Base-by-base conservation (phyloP, 2,329 filamentous ascomycete species). In the Colletotrichum trifolii region DNA sequence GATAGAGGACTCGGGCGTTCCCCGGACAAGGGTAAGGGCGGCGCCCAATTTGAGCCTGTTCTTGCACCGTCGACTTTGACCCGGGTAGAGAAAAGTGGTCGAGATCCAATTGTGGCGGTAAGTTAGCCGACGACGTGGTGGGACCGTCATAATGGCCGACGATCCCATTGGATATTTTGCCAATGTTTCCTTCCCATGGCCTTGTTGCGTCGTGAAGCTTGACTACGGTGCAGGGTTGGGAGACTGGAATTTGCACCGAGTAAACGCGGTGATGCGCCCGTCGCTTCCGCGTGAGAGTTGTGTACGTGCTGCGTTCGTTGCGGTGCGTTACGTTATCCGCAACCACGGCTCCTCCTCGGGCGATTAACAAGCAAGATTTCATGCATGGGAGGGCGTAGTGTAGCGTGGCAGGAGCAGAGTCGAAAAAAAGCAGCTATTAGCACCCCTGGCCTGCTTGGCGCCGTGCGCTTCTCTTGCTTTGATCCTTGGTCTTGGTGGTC, bases 1-100 rank as follows among this genome's bases (percentile, higher is more conserved):
- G 63, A 66, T 57, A n/a, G 48, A 56, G 47, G 52, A 40, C 43
- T 65, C 58, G 52, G 62, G 52, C 62, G 58, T 56, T 62, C 62
- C 58, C 62, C 62, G 58, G 62, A 62, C 62, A 47, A 40, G 55
- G 62, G 61, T 38, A 47, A n/a, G 60, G 39, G 47, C 40, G 48
- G 13, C 42, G 40, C 57, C 55, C 45, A 42, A 25, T 50, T 62
- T 36, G 13, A 42, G 57, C 57, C n/a, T 15, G 58, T 42, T 15
- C 40, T 48, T 15, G 40, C 35, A 42, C 46, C 38, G 36, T 4
- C 25, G 25, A 25, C 25, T 25, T 25, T 25, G 25, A 25, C 25
- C 25, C 25, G 25, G 25, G 25, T 25, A 25, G 25, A 25, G n/a
- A 40, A 56, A 47, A 48, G 46, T 38, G 52, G 48, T 57, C 56